These are phyloP conservation scores for Scleromitrula shiraiana DNA, from an alignment of 2,329 filamentous ascomycete species.

Conservation along the genomic window DNA sequence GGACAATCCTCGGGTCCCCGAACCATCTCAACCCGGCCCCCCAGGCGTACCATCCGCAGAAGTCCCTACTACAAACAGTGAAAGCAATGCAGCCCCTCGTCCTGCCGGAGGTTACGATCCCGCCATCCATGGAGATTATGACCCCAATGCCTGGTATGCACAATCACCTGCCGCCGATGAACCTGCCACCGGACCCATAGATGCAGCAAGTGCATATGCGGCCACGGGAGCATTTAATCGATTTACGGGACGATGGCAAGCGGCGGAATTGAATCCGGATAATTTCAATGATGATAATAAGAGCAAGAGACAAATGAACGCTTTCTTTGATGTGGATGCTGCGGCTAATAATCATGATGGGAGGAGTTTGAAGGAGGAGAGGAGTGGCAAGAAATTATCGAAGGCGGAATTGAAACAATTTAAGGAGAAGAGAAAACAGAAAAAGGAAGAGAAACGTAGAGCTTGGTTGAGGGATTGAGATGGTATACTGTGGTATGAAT, in stretches of 20 bases:
- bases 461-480: constrained; percentile 59
- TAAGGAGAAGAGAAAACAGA: constrained; percentile 80
- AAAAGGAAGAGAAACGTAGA: constrained; percentile 88
- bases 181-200: constrained; percentile 28
- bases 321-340: constrained; percentile 92
- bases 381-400: constrained; percentile 72
- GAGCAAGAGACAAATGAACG: constrained; percentile 78
- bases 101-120: constrained; percentile 81
- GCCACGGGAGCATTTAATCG: constrained; percentile 79
- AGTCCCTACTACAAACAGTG: constrained; percentile 18
- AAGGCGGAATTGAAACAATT: constrained; percentile 86
- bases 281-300: constrained; percentile 83
- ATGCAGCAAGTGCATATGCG: constrained; percentile 48
- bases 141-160: constrained; percentile 92
- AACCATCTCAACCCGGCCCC: constrained; percentile 21
- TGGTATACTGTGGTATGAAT: not conserved
- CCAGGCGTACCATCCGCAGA: constrained; percentile 24
- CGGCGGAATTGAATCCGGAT: constrained; percentile 57
- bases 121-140: constrained; percentile 91
- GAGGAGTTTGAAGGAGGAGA: constrained; percentile 82
- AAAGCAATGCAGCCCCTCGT: constrained; percentile 26
- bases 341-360: constrained; percentile 88
- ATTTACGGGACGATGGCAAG: constrained; percentile 79
- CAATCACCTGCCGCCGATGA: constrained; percentile 41
- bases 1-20: constrained; percentile 74